Evolutionary conservation across 1,284 basidiomycete species (phyloP).

Genomic region (Sphaerobolus stellatus): DNA sequence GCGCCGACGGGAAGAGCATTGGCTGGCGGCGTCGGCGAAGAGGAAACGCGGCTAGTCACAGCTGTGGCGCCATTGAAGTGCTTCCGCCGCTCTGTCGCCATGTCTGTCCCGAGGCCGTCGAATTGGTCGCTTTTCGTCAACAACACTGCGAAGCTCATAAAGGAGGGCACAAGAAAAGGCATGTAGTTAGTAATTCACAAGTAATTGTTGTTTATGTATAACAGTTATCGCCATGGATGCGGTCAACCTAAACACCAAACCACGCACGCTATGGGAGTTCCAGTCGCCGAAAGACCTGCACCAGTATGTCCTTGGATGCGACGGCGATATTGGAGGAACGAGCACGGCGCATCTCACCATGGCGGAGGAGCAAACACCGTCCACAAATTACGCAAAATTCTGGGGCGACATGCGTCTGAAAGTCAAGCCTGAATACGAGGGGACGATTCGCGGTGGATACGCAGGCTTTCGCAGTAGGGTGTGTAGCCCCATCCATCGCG

Average conservation of each 20-base stretch:
- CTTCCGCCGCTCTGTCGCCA: background rate
- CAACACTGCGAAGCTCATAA: constrained; percentile 5
- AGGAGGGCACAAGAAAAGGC: constrained; percentile 11
- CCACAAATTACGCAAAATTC: constrained; percentile 60
- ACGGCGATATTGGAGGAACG: constrained; percentile 84
- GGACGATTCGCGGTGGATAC: constrained; percentile 70
- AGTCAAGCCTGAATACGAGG: constrained; percentile 60
- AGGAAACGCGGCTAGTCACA: background rate
- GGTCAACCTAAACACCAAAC: constrained; percentile 55
- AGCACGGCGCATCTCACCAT: constrained; percentile 71
- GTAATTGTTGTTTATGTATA: background rate
- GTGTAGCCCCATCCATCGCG: constrained; percentile 5
- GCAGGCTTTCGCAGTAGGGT: constrained; percentile 84
- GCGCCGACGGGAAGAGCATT: constrained; percentile 20
- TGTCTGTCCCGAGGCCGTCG: background rate
- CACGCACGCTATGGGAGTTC: constrained; percentile 64
- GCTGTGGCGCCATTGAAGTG: background rate
- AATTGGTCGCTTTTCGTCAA: constrained; percentile 11
- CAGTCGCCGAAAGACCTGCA: constrained; percentile 56
- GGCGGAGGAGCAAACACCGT: no score
- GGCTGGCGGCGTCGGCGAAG: no score
- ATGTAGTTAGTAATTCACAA: background rate
- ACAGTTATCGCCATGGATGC: constrained; percentile 74
- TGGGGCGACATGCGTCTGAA: constrained; percentile 72
- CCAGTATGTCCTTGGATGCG: constrained; percentile 74